phyloP scores from a whole-genome alignment of 768 basidiomycete genomes.

The Cystobasidium tubakii region DNA sequence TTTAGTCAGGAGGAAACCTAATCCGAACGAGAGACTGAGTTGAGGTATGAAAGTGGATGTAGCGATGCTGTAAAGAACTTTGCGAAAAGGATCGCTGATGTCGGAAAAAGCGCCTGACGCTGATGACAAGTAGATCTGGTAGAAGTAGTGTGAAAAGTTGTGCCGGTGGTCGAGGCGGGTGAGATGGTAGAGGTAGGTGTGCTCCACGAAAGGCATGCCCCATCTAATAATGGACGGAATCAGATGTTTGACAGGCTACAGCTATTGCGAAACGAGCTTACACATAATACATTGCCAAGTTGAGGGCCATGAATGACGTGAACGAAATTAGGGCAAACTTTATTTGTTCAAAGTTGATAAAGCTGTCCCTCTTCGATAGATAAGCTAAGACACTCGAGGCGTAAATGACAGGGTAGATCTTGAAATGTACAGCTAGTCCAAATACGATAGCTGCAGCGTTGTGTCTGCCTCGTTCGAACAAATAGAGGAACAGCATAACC shows the following conservation, averaged over 20 bases:
- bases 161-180: constrained; percentile 90
- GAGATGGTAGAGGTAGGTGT: constrained; percentile 88
- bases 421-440: constrained; percentile 87
- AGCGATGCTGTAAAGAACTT: not conserved
- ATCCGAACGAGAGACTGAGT: constrained; percentile 57
- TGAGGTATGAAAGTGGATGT: constrained; percentile 45
- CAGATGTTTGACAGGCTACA: not conserved
- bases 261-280: constrained; percentile 52
- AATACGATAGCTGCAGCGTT: constrained; percentile 64
- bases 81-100: not conserved
- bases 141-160: constrained; percentile 97
- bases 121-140: constrained; percentile 71
- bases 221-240: constrained; percentile 58
- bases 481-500: constrained; percentile 65
- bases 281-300: constrained; percentile 66
- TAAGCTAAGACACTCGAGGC: constrained; percentile 66
- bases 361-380: not conserved
- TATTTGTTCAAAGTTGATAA: constrained; percentile 48
- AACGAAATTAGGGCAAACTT: constrained; percentile 67
- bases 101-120: not conserved
- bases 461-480: constrained; percentile 54
- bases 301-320: constrained; percentile 62
- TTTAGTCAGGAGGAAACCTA: constrained; percentile 61
- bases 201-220: constrained; percentile 84
- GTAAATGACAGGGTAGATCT: constrained; percentile 92